Conservation (phyloP, 306 rosid genomes). For the Casuarina equisetifolia region DNA sequence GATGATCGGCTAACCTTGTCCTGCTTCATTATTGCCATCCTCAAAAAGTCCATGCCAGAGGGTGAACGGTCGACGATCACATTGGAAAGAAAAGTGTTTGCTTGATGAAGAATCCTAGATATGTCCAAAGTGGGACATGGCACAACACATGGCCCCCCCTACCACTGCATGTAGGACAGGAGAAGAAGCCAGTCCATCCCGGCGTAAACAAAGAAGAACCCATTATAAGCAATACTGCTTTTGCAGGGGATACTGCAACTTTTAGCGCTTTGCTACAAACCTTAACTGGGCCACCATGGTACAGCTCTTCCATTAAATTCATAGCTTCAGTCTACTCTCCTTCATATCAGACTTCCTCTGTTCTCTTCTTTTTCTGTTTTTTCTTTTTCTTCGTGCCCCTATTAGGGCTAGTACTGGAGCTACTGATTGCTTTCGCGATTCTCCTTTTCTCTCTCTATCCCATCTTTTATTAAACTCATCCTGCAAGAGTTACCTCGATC, state of each 20-base stretch:
- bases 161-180: constrained; percentile 61
- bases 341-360: constrained; percentile 32
- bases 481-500: constrained; percentile 22
- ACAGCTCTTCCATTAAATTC: constrained; percentile 68
- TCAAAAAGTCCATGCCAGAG: neutral
- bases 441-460: constrained; percentile 3
- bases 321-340: constrained; percentile 39
- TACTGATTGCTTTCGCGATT: neutral
- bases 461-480: constrained; percentile 7
- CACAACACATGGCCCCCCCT: constrained; percentile 28
- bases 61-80: neutral
- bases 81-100: neutral
- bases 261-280: constrained; percentile 53
- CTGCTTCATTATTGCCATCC: neutral
- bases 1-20: neutral
- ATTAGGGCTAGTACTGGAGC: constrained; percentile 34
- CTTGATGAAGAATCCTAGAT: constrained; percentile 18
- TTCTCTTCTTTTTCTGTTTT: constrained; percentile 23
- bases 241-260: constrained; percentile 43
- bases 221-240: constrained; percentile 53
- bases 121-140: constrained; percentile 28
- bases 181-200: constrained; percentile 28
- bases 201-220: constrained; percentile 29
- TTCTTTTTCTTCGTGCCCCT: constrained; percentile 18
- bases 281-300: constrained; percentile 60